Conservation (phyloP, 1,139 yeast species). For the Yamadazyma blattariae region DNA sequence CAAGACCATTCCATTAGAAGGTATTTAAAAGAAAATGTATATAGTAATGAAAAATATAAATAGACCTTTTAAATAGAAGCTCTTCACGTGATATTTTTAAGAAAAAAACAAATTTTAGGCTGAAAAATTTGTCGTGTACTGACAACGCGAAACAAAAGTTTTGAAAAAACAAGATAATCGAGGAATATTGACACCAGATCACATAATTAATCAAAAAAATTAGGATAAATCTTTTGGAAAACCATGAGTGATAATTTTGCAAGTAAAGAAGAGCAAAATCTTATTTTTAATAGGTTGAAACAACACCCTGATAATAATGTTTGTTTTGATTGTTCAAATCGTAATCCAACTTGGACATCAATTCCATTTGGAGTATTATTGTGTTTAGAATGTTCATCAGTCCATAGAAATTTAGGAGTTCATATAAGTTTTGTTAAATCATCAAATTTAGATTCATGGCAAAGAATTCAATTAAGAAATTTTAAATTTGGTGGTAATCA, state of each 20-base stretch:
- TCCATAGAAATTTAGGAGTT: slow-evolving; percentile 49
- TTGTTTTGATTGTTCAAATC: slow-evolving; percentile 65
- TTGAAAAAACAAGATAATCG: no score
- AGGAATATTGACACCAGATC: no score
- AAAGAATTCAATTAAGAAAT: slow-evolving; percentile 79
- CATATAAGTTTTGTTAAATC: slow-evolving; percentile 71
- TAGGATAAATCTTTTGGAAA: no score
- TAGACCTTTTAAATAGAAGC: not conserved
- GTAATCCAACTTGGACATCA: slow-evolving; percentile 53
- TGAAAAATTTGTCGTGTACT: no score
- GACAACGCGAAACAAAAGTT: no score
- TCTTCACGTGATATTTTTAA: no score
- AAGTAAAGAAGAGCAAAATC: slow-evolving; percentile 58
- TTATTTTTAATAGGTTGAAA: slow-evolving; percentile 56
- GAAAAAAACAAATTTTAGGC: no score
- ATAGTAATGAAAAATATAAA: slow-evolving; percentile 3
- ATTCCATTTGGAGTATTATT: slow-evolving; percentile 48
- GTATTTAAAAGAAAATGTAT: slow-evolving; percentile 6
- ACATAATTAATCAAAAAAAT: no score
- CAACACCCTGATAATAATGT: slow-evolving; percentile 73
- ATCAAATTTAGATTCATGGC: slow-evolving; percentile 88
- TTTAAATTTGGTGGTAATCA: slow-evolving; percentile 94
- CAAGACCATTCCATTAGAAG: slow-evolving; percentile 79
- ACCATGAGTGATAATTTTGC: slow-evolving; percentile 54
- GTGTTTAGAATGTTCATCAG: slow-evolving; percentile 49